Conservation (phyloP, 2,329 filamentous ascomycete genomes). For the Monilinia laxa region DNA sequence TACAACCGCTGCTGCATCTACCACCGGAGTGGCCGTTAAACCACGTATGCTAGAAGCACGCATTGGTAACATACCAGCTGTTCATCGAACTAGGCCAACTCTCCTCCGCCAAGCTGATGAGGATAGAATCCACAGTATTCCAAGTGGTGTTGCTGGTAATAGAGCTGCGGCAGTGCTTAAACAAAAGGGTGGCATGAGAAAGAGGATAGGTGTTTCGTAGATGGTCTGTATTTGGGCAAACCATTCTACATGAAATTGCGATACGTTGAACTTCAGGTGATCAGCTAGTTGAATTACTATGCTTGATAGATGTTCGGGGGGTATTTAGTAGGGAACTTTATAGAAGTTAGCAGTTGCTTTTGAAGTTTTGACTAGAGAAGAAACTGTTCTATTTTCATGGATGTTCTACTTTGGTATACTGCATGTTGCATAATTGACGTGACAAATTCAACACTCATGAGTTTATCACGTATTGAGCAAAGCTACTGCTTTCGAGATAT, state of each 20-base stretch:
- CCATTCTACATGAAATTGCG: not conserved
- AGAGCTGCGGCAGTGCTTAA: not conserved
- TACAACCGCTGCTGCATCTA: not conserved
- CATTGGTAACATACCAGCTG: not conserved
- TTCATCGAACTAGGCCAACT: not conserved
- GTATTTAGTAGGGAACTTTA: not conserved
- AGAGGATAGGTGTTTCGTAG: not conserved
- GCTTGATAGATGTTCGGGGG: not conserved
- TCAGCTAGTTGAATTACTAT: not conserved
- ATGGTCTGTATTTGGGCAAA: not conserved
- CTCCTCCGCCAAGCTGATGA: not conserved
- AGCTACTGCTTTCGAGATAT: not conserved
- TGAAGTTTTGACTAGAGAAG: not conserved
- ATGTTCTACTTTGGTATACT: not conserved
- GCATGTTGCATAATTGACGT: not conserved
- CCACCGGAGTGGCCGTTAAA: no score
- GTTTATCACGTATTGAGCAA: not conserved
- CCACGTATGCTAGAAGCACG: not conserved
- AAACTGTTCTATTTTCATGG: not conserved
- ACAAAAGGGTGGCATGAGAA: not conserved
- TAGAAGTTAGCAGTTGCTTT: not conserved
- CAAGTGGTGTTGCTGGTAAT: not conserved
- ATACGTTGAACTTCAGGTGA: not conserved
- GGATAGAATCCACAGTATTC: not conserved
- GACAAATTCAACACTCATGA: not conserved